Evolutionary conservation across 352 stramenopile genomes (phyloP), one percentile per base, ranked within the genome.

Genomic region (Phytopythium sindhum): DNA sequence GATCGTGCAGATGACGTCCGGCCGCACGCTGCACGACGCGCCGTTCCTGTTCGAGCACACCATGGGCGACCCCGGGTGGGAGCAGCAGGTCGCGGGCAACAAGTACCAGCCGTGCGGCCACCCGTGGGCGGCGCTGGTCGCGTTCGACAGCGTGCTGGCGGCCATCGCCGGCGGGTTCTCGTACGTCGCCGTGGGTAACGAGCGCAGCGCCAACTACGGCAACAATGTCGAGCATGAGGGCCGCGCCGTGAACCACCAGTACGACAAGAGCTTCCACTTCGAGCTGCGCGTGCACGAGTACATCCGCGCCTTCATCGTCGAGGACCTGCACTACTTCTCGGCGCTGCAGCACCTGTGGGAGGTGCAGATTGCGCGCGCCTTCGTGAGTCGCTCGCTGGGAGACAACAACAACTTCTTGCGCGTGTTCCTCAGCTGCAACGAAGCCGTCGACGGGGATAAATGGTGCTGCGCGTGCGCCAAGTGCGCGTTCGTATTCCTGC

Each of bases 221-320:
- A 81, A 81, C 54, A 77, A 78, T 41, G 52, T 82, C 24, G 33
- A 59, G 26, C 68, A 78, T 26, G 60, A 73, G 50, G 71, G 72
- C 29, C 64, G 65, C 8, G 35, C 51, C 6, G 74, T 82, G 41
- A 82, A 80, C 60, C 74, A 80, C 55, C 74, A 80, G 50, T 80
- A 76, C 44, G 74, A 82, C 74, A 82, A 82, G 63, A 78, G 69
- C 57, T 82, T 80, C 57, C 63, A 66, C 31, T 78, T 80, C 56
- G 74, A 80, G 35, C 63, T 41, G 17, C 65, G 59, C 0, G 69
- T 63, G 14, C 69, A 80, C 39, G 56, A 45, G 24, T 82, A 82
- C 52, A 80, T 82, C 10, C 61, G 64, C 24, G 71, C 67, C 58
- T 77, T 76, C 44, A 39, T 80, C 19, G 67, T 77, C 14, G 44